phyloP scores from a whole-genome alignment of 73 alveolate genomes.

The Paramecium primaurelia region DNA sequence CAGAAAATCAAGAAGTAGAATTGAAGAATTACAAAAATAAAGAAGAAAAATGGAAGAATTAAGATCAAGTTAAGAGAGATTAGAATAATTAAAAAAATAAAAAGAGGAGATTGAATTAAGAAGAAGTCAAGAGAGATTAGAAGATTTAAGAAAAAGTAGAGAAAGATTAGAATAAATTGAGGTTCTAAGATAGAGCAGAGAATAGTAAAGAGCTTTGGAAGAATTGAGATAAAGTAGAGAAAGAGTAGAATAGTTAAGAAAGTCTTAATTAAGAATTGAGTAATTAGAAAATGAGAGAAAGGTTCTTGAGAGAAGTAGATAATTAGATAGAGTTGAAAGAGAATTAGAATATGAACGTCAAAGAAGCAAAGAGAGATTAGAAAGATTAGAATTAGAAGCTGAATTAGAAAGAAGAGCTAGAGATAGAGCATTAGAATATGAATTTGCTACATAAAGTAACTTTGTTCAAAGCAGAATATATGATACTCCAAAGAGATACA shows the following conservation, averaged over 20 bases:
- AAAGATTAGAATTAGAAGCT: constrained; percentile 45
- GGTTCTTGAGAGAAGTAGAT: constrained; percentile 33
- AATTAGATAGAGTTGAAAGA: constrained; percentile 44
- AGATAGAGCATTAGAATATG: constrained; percentile 43
- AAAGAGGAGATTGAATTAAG: constrained; percentile 30
- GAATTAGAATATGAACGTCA: constrained; percentile 48
- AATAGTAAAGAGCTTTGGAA: neutral
- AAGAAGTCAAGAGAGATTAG: constrained; percentile 42
- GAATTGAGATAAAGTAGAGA: constrained; percentile 7
- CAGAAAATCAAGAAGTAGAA: constrained; percentile 40
- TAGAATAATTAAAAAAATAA: neutral
- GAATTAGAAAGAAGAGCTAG: constrained; percentile 54
- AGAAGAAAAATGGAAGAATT: constrained; percentile 42
- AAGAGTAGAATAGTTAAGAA: neutral
- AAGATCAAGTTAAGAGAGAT: constrained; percentile 29
- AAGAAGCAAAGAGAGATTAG: constrained; percentile 36
- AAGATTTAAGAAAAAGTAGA: neutral
- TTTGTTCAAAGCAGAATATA: constrained; percentile 38
- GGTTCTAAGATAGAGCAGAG: neutral
- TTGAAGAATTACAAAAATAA: constrained; percentile 9
- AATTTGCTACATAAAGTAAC: constrained; percentile 30
- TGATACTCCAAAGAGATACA: constrained; percentile 44
- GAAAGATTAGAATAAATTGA: constrained; percentile 36
- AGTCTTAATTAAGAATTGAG: constrained; percentile 20
- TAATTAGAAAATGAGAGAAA: constrained; percentile 33